A percentile compares a stretch with the other conserved stretches of the same genome.
Evolutionary conservation across 2,329 filamentous ascomycete genomes (phyloP).

Genomic region (Fusarium sp.): DNA sequence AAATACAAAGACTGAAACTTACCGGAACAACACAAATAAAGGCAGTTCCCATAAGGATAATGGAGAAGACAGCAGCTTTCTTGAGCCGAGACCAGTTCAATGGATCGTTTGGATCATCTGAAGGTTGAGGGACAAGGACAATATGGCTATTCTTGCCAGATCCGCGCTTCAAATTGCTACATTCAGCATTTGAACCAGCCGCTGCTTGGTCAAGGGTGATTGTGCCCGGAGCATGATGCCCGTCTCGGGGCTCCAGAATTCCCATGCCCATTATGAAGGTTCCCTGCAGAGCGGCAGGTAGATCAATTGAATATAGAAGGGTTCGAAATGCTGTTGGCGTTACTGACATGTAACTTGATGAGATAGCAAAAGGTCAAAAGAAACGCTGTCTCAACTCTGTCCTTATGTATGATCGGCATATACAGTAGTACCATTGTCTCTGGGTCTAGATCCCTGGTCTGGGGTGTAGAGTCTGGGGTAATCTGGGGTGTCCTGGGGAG

Average conservation of each 20-base stretch:
- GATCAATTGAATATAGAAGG: too few species aligned
- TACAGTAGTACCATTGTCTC: too few species aligned
- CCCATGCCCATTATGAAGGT: too few species aligned
- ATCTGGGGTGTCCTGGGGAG: too few species aligned
- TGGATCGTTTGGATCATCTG: slow-evolving; percentile 19
- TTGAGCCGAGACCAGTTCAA: slow-evolving; percentile 12
- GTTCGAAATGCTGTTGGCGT: too few species aligned
- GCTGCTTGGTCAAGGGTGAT: slow-evolving; percentile 5
- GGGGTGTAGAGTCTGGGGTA: too few species aligned
- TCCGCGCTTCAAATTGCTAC: slow-evolving; percentile 1
- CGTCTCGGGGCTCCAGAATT: background rate
- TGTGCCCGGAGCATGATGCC: slow-evolving; percentile 8
- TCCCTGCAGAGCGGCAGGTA: too few species aligned
- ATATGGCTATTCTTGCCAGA: slow-evolving; percentile 6
- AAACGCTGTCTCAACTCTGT: too few species aligned
- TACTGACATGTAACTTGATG: too few species aligned
- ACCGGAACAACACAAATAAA: slow-evolving; percentile 6
- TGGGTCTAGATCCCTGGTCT: too few species aligned
- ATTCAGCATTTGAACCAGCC: background rate
- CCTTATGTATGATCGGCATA: too few species aligned
- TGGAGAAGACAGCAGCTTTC: slow-evolving; percentile 1
- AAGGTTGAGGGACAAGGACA: slow-evolving; percentile 18
- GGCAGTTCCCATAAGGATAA: slow-evolving; percentile 4
- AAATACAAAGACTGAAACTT: background rate
- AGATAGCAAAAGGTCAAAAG: too few species aligned